Evolutionary conservation across 805 yeast species (phyloP).

Genomic region (Candida golubevii): DNA sequence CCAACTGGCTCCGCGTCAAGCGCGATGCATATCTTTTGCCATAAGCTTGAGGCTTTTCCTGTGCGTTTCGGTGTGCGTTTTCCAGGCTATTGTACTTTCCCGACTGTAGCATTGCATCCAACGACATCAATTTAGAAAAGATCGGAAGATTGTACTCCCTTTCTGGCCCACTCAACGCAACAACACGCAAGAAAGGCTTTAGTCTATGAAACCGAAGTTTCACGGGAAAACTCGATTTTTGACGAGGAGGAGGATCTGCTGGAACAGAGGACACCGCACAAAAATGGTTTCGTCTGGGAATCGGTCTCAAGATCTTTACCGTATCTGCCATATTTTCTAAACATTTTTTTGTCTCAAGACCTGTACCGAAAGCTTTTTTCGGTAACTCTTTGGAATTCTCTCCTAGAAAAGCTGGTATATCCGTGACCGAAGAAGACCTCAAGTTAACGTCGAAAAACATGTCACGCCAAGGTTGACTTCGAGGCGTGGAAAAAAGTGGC

Average conservation of each 20-base stretch:
- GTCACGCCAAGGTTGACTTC: slow-evolving; percentile 1
- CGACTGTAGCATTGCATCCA: slow-evolving; percentile 1
- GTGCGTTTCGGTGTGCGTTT: neutral
- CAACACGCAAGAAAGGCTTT: slow-evolving; percentile 4
- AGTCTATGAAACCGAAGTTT: slow-evolving; percentile 1
- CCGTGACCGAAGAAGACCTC: neutral
- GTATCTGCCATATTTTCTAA: too few species aligned
- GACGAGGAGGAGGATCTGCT: too few species aligned
- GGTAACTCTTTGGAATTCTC: too few species aligned
- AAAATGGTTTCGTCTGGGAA: neutral
- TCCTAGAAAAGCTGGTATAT: neutral
- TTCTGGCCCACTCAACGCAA: slow-evolving; percentile 10
- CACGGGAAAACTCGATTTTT: neutral
- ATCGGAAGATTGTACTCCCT: slow-evolving; percentile 13
- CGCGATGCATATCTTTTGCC: slow-evolving; percentile 13
- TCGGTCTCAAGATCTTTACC: neutral
- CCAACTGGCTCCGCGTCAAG: slow-evolving; percentile 12
- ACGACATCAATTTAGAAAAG: slow-evolving; percentile 3
- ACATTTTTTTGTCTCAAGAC: too few species aligned
- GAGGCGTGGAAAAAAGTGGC: slow-evolving; percentile 3
- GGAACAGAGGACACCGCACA: neutral
- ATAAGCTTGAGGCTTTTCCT: neutral
- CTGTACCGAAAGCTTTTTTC: too few species aligned
- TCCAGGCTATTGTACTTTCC: slow-evolving; percentile 3
- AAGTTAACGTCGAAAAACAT: neutral